Percentiles rank a stretch among this genome's conserved stretches.
Conservation (phyloP, 2,329 filamentous ascomycete genomes). For the Talaromyces sp. region DNA sequence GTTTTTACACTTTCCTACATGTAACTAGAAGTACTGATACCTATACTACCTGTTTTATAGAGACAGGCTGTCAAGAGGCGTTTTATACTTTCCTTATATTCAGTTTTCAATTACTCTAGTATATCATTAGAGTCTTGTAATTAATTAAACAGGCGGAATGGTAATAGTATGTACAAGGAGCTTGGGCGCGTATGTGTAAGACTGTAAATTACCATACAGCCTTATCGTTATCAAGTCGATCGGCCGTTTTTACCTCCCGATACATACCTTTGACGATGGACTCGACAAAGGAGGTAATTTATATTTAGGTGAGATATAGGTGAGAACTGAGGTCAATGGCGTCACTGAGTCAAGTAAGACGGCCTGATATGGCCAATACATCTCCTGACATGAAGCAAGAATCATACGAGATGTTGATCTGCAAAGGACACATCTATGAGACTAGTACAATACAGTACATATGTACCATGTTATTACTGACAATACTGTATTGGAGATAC, state of each 20-base stretch:
- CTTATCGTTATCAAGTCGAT: constrained; percentile 10
- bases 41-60: background rate
- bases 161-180: background rate
- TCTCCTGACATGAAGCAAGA: background rate
- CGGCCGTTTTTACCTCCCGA: background rate
- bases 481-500: background rate
- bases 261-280: background rate
- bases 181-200: background rate
- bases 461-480: background rate
- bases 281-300: background rate
- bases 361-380: background rate
- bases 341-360: background rate
- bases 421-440: background rate
- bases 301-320: background rate
- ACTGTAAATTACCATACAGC: background rate
- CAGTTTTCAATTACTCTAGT: background rate
- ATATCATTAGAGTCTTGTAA: background rate
- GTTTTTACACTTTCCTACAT: background rate
- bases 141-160: background rate
- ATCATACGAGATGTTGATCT: background rate
- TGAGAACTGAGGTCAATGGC: background rate
- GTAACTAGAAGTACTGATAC: background rate
- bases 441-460: background rate
- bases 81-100: background rate
- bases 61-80: background rate